A percentile compares a stretch with the other conserved stretches of the same genome.
Evolutionary conservation across 768 basidiomycete genomes (phyloP).

Genomic region (Leccinum truebloodii): DNA sequence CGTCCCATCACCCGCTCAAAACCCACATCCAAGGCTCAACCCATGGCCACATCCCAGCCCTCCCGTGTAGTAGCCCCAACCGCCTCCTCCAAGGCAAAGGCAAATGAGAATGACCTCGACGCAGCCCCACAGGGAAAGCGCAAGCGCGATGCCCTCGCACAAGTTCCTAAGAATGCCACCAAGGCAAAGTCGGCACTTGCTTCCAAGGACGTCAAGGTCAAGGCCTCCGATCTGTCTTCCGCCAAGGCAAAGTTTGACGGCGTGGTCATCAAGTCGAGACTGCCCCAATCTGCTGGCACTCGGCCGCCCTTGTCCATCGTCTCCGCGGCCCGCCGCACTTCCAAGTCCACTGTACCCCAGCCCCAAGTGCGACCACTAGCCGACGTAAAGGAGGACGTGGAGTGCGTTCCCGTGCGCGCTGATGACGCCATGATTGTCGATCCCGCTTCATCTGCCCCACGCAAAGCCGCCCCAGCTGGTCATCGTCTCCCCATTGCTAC

Average conservation of each 20-base stretch:
- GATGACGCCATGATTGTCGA: constrained; percentile 60
- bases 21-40: constrained; percentile 42
- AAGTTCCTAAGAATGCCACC: constrained; percentile 59
- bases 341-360: constrained; percentile 29
- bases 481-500: constrained; percentile 34
- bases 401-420: constrained; percentile 28
- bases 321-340: constrained; percentile 42
- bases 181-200: constrained; percentile 40
- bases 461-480: constrained; percentile 1
- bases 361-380: constrained; percentile 27
- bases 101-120: constrained; percentile 46
- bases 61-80: constrained; percentile 41
- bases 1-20: constrained; percentile 65
- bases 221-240: constrained; percentile 45
- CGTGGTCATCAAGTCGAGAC: constrained; percentile 59
- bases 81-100: constrained; percentile 39
- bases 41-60: constrained; percentile 38
- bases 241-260: constrained; percentile 58
- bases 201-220: constrained; percentile 50
- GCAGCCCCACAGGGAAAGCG: constrained; percentile 58
- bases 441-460: constrained; percentile 32
- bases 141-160: constrained; percentile 74
- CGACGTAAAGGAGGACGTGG: constrained; percentile 30
- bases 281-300: constrained; percentile 23
- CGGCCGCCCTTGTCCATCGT: constrained; percentile 62